phyloP scores from a whole-genome alignment of 495 filamentous ascomycete species.

The Hypomontagnella monticulosa region DNA sequence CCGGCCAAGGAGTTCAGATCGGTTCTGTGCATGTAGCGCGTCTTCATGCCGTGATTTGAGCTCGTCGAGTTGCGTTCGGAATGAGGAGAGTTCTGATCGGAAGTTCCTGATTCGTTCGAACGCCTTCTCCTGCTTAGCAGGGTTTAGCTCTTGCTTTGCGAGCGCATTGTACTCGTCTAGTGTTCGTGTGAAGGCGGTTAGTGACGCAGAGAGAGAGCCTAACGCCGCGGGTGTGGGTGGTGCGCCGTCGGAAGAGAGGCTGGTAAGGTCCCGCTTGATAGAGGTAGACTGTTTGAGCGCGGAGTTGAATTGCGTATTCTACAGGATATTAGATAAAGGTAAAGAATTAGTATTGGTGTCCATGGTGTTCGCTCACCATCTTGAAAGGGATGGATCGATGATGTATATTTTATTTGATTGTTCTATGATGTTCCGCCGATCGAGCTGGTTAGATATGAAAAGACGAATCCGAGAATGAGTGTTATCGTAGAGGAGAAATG shows the following conservation, averaged over 20 bases:
- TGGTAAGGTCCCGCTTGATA: constrained; percentile 83
- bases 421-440: too few species aligned
- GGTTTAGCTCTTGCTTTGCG: constrained; percentile 85
- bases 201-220: constrained; percentile 72
- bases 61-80: constrained; percentile 76
- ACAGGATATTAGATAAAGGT: constrained; percentile 1
- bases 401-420: background rate
- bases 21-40: constrained; percentile 73
- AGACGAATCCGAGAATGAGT: background rate
- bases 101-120: constrained; percentile 86
- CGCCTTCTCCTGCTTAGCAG: constrained; percentile 90
- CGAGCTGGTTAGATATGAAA: too few species aligned
- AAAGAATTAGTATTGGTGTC: background rate
- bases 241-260: constrained; percentile 64
- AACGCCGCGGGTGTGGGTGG: constrained; percentile 50
- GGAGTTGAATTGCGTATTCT: constrained; percentile 95
- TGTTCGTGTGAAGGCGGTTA: constrained; percentile 89
- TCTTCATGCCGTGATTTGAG: constrained; percentile 82
- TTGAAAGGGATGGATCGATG: background rate
- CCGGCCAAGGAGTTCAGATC: constrained; percentile 88
- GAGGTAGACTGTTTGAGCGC: constrained; percentile 91
- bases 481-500: too few species aligned
- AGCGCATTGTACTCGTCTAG: constrained; percentile 91
- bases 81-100: constrained; percentile 80
- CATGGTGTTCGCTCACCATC: constrained; percentile 17